These are phyloP conservation scores for Gillenia trifoliata DNA, from an alignment of 306 rosid genomes.

Conservation along the genomic window DNA sequence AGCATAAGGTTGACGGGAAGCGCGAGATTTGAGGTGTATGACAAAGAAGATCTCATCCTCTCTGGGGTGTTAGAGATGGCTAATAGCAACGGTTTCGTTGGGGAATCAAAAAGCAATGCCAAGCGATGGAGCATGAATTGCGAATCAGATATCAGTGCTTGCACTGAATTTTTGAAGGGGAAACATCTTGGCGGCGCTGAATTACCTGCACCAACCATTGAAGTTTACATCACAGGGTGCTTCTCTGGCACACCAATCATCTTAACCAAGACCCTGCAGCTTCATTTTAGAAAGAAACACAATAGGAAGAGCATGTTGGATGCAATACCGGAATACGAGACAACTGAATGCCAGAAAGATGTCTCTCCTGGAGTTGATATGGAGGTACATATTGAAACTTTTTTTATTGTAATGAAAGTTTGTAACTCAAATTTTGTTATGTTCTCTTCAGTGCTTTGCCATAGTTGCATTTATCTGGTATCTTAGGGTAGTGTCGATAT, in stretches of 20 bases:
- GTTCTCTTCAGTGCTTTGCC: not conserved
- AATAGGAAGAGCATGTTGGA: conserved; percentile 52
- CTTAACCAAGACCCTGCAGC: conserved; percentile 73
- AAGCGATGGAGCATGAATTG: conserved; percentile 83
- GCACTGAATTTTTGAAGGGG: conserved; percentile 59
- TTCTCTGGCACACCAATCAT: conserved; percentile 70
- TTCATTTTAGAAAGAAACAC: conserved; percentile 54
- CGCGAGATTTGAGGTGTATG: conserved; percentile 72
- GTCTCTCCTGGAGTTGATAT: conserved; percentile 38
- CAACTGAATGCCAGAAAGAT: conserved; percentile 55
- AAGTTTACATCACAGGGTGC: conserved; percentile 89
- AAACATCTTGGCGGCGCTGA: conserved; percentile 48
- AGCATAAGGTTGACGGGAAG: conserved; percentile 69
- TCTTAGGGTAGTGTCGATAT: not conserved
- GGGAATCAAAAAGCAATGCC: conserved; percentile 43
- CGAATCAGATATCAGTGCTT: conserved; percentile 41
- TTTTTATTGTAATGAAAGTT: not conserved
- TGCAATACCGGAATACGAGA: conserved; percentile 73
- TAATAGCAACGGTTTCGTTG: conserved; percentile 45
- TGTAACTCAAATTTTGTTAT: conserved; percentile 4
- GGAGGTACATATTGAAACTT: conserved; percentile 43
- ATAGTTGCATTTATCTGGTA: not conserved
- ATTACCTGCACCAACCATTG: conserved; percentile 52
- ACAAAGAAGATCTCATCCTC: conserved; percentile 63
- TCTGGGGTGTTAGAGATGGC: conserved; percentile 73